A percentile compares a stretch with the other conserved stretches of the same genome.
These are phyloP conservation scores for Lipomyces orientalis DNA, from an alignment of 805 yeast species.

Conservation along the genomic window DNA sequence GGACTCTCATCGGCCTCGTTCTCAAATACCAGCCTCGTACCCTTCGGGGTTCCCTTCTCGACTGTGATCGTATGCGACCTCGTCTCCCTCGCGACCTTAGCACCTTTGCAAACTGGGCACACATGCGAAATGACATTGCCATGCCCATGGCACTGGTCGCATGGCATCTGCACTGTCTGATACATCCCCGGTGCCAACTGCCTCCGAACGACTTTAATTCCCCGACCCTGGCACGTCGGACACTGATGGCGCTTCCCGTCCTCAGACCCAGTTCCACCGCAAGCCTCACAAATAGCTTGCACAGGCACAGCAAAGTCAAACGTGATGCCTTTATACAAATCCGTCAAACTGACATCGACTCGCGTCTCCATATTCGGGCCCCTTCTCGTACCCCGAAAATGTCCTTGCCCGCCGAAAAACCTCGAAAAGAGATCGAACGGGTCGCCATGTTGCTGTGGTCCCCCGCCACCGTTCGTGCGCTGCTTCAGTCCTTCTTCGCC, in stretches of 20 bases:
- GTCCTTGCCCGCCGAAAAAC: slow-evolving; percentile 57
- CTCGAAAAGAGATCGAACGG: slow-evolving; percentile 67
- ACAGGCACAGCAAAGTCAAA: slow-evolving; percentile 66
- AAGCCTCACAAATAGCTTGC: slow-evolving; percentile 75
- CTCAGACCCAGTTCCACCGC: slow-evolving; percentile 84
- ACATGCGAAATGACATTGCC: slow-evolving; percentile 69
- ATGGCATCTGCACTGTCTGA: slow-evolving; percentile 78
- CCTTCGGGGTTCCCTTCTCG: slow-evolving; percentile 72
- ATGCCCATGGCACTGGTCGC: slow-evolving; percentile 80
- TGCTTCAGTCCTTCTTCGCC: slow-evolving; percentile 77
- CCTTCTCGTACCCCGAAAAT: slow-evolving; percentile 51
- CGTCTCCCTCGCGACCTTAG: slow-evolving; percentile 60
- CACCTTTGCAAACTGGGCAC: slow-evolving; percentile 76
- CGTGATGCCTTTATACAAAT: slow-evolving; percentile 72
- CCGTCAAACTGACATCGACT: slow-evolving; percentile 62
- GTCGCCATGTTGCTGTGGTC: slow-evolving; percentile 44
- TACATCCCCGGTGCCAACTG: slow-evolving; percentile 91
- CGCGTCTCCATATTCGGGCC: slow-evolving; percentile 69
- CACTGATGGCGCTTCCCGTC: slow-evolving; percentile 77
- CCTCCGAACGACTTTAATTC: slow-evolving; percentile 65
- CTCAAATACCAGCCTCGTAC: slow-evolving; percentile 59
- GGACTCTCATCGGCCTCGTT: slow-evolving; percentile 89
- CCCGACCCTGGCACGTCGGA: slow-evolving; percentile 73
- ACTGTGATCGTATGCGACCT: slow-evolving; percentile 67
- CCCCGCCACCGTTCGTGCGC: slow-evolving; percentile 48